These are phyloP conservation scores for Epichloe glyceriae DNA, from an alignment of 2,329 filamentous ascomycete species.

Conservation along the genomic window DNA sequence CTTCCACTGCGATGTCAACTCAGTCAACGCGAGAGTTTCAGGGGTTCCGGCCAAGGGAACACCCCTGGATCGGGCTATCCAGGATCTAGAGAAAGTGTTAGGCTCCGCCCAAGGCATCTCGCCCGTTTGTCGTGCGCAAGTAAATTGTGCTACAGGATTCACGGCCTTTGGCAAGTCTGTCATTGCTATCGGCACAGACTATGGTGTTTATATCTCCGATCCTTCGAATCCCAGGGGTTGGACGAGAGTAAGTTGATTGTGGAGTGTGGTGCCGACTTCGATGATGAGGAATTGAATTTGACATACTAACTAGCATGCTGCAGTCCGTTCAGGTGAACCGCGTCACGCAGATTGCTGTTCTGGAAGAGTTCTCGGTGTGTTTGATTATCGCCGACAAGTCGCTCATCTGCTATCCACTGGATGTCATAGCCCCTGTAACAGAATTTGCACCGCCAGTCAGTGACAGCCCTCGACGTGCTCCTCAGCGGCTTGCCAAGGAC, in stretches of 20 bases:
- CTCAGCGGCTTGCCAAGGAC: constrained; percentile 83
- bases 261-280: not conserved
- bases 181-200: constrained; percentile 90
- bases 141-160: constrained; percentile 91
- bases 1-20: constrained; percentile 63
- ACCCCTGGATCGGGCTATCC: constrained; percentile 79
- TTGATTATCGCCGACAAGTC: constrained; percentile 84
- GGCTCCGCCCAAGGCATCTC: constrained; percentile 56
- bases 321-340: constrained; percentile 63
- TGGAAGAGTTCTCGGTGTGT: constrained; percentile 92
- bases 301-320: constrained; percentile 1
- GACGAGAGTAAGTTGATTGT: constrained; percentile 52
- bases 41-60: constrained; percentile 77
- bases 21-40: constrained; percentile 44
- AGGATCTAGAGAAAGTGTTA: constrained; percentile 72
- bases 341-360: constrained; percentile 85
- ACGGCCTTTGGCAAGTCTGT: constrained; percentile 71
- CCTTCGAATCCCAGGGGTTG: constrained; percentile 82
- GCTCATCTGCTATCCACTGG: constrained; percentile 85
- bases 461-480: constrained; percentile 71
- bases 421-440: constrained; percentile 58
- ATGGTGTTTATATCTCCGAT: constrained; percentile 82
- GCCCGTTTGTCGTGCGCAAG: constrained; percentile 69
- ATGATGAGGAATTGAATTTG: not conserved
- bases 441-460: constrained; percentile 48